Evolutionary conservation across 257 asterid genomes (phyloP).

Genomic region (Solanum sitiens): DNA sequence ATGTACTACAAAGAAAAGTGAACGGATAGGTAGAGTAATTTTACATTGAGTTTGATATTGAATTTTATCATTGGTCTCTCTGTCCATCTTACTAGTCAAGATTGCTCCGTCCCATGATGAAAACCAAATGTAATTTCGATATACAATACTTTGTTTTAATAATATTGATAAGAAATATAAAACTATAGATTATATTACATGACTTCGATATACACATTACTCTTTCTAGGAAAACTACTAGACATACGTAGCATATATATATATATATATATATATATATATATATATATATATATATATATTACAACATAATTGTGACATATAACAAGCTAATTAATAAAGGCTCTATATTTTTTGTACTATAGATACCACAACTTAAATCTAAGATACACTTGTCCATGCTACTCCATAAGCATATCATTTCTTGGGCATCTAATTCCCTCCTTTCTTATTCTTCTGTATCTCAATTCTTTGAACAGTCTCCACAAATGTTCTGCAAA

Average conservation of each 20-base stretch:
- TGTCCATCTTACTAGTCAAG: background rate
- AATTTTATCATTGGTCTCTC: background rate
- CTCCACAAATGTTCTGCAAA: slow-evolving; percentile 38
- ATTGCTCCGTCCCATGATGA: background rate
- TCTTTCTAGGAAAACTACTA: background rate
- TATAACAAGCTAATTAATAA: background rate
- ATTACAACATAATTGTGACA: background rate
- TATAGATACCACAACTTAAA: background rate
- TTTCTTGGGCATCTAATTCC: background rate
- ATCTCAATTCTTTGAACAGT: slow-evolving; percentile 46
- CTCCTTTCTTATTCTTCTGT: slow-evolving; percentile 13
- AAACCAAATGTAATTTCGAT: background rate
- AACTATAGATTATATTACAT: background rate
- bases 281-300: too few species aligned
- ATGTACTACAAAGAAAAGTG: background rate
- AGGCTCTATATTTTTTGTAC: background rate
- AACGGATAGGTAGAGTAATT: background rate
- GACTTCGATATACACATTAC: background rate
- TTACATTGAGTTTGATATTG: background rate
- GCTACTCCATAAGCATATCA: background rate
- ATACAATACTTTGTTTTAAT: background rate
- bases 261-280: too few species aligned
- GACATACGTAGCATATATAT: too few species aligned
- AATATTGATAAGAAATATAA: background rate
- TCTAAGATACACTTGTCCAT: background rate